These are phyloP conservation scores for Oldenlandia corymbosa DNA, from an alignment of 257 asterid genomes.

Conservation along the genomic window DNA sequence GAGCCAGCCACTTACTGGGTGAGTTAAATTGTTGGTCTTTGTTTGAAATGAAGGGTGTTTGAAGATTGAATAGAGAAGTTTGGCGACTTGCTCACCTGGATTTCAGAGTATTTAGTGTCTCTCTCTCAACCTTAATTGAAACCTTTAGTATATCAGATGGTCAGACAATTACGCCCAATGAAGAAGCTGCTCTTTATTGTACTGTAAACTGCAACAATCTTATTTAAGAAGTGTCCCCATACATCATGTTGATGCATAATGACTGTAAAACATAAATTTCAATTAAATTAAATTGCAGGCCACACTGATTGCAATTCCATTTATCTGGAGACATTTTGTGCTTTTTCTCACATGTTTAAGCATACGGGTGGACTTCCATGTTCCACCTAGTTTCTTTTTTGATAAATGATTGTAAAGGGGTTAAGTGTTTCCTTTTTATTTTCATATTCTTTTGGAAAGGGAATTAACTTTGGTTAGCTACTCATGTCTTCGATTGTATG, in stretches of 20 bases:
- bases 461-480: constrained; percentile 5
- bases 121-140: not conserved
- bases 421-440: not conserved
- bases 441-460: not conserved
- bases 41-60: not conserved
- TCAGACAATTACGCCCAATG: too few relatives aligned
- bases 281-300: not conserved
- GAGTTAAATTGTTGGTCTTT: constrained; percentile 20
- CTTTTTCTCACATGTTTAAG: not conserved
- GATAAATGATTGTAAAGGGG: not conserved
- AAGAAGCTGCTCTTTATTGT: not conserved
- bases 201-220: not conserved
- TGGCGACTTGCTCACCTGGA: not conserved
- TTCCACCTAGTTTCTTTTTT: not conserved
- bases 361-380: not conserved
- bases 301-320: not conserved
- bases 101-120: not conserved
- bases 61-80: not conserved
- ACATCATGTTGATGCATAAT: not conserved
- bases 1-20: constrained; percentile 91
- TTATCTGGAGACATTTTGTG: too few relatives aligned
- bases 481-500: constrained; percentile 9
- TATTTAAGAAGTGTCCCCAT: not conserved
- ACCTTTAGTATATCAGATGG: not conserved
- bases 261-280: not conserved